These are phyloP conservation scores for Violaceomyces palustris DNA, from an alignment of 1,284 basidiomycete genomes.

Conservation along the genomic window DNA sequence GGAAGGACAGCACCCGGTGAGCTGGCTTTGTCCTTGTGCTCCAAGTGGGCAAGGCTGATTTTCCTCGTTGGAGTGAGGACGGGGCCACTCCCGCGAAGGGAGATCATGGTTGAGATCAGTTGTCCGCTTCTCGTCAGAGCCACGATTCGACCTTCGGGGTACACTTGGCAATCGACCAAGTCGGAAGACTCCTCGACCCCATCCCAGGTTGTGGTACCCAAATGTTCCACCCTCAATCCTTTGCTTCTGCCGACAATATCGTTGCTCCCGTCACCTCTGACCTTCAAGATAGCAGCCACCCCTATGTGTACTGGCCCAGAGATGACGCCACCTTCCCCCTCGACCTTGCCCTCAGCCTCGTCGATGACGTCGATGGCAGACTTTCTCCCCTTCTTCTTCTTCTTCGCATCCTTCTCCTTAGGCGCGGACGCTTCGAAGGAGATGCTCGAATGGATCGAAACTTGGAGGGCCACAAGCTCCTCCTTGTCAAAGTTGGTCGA, in stretches of 20 bases:
- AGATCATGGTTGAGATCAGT: conserved; percentile 8
- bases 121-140: conserved; percentile 10
- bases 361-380: background rate
- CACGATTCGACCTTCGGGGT: conserved; percentile 16
- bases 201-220: no score
- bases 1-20: conserved; percentile 12
- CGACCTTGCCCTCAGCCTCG: background rate
- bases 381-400: conserved; percentile 10
- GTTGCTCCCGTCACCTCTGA: no score
- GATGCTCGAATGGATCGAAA: no score
- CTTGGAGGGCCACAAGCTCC: no score
- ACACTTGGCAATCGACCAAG: conserved; percentile 13
- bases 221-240: no score
- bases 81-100: background rate
- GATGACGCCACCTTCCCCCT: no score
- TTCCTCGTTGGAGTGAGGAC: background rate
- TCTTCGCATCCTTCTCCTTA: no score
- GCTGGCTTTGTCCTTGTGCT: background rate
- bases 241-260: no score
- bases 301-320: no score
- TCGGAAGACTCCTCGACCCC: conserved; percentile 4
- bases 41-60: background rate
- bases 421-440: no score
- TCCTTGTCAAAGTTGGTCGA: no score
- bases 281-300: no score